phyloP scores from a whole-genome alignment of 192 early-diverging fungal species.

The Coemansia sp. region DNA sequence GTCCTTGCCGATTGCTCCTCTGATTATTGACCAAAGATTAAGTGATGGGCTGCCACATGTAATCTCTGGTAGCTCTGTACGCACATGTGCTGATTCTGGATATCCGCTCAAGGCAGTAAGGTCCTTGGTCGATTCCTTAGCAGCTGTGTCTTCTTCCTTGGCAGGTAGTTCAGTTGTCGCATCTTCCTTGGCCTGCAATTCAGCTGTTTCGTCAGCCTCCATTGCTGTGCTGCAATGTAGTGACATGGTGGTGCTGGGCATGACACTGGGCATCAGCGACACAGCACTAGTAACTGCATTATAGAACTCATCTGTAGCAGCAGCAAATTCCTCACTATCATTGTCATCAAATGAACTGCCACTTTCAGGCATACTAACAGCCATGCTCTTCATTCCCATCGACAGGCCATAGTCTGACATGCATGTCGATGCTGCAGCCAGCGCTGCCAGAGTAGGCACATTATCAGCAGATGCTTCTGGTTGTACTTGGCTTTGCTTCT shows the following conservation, averaged over 20 bases:
- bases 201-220: background rate
- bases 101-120: constrained; percentile 50
- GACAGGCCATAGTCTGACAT: constrained; percentile 20
- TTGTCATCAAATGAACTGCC: constrained; percentile 26
- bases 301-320: constrained; percentile 65
- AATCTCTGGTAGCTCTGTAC: constrained; percentile 54
- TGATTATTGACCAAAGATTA: constrained; percentile 83
- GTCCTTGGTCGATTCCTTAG: constrained; percentile 7
- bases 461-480: too few relatives aligned
- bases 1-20: constrained; percentile 85
- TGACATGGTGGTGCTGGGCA: constrained; percentile 12
- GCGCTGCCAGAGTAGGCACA: constrained; percentile 10
- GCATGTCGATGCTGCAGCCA: constrained; percentile 17
- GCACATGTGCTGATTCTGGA: constrained; percentile 20
- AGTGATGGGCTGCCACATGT: constrained; percentile 62
- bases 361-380: background rate
- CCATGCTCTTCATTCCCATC: background rate
- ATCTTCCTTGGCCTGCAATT: background rate
- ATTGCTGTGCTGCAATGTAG: background rate
- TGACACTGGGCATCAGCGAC: constrained; percentile 17
- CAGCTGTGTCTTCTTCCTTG: too few relatives aligned
- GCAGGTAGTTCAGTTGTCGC: too few relatives aligned
- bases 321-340: constrained; percentile 55
- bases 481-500: background rate
- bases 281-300: constrained; percentile 57